Evolutionary conservation across 257 asterid genomes (phyloP).

Genomic region (Solanum acaule): DNA sequence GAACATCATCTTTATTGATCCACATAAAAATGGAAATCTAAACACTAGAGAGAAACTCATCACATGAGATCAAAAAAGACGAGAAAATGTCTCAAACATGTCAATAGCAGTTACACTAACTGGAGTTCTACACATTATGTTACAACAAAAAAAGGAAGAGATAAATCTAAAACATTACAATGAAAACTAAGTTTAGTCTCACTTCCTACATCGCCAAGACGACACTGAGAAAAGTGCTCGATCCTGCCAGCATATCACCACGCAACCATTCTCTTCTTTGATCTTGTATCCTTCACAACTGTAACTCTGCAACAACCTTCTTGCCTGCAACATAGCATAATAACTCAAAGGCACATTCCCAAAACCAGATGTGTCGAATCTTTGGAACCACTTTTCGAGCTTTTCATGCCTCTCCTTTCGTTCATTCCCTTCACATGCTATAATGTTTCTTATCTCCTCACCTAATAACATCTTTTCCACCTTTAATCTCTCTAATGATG

Average conservation of each 20-base stretch:
- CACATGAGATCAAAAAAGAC: neutral
- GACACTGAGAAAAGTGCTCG: conserved; percentile 75
- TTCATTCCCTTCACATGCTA: conserved; percentile 77
- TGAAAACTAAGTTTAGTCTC: conserved; percentile 1
- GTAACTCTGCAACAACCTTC: conserved; percentile 55
- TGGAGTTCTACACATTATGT: neutral
- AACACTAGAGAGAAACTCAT: neutral
- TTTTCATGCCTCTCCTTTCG: conserved; percentile 85
- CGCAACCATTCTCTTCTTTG: conserved; percentile 67
- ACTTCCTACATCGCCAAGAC: conserved; percentile 79
- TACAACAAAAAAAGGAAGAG: neutral
- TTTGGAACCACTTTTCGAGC: conserved; percentile 75
- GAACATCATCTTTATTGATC: neutral
- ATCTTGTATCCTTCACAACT: conserved; percentile 87
- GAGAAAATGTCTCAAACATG: neutral
- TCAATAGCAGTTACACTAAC: neutral
- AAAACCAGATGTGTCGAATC: conserved; percentile 61
- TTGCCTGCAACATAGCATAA: conserved; percentile 83
- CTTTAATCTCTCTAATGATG: conserved; percentile 62
- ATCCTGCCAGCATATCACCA: conserved; percentile 93
- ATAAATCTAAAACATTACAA: neutral
- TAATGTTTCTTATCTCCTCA: conserved; percentile 78
- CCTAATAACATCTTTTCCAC: conserved; percentile 83
- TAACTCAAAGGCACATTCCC: conserved; percentile 64
- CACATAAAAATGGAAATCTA: neutral